Percentiles rank a stretch among this genome's conserved stretches.
Evolutionary conservation across 768 basidiomycete genomes (phyloP).

Genomic region (Tulasnella sp.): DNA sequence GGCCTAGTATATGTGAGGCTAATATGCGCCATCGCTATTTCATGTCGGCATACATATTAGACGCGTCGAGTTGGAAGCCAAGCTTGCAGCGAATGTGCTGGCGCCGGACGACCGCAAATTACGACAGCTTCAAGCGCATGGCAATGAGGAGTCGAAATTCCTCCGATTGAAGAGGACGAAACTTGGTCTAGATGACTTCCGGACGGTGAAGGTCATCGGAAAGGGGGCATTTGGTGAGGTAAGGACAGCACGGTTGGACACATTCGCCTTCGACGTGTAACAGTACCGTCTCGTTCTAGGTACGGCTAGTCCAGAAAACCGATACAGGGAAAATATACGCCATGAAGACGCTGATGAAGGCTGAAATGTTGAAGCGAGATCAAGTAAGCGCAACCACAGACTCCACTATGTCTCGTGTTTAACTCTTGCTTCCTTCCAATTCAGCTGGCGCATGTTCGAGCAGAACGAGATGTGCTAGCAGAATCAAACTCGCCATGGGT

Average conservation of each 20-base stretch:
- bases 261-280: too few species aligned
- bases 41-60: slow-evolving; percentile 30
- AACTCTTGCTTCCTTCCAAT: background rate
- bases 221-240: slow-evolving; percentile 99
- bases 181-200: slow-evolving; percentile 83
- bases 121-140: slow-evolving; percentile 69
- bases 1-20: background rate
- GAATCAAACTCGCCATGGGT: slow-evolving; percentile 95
- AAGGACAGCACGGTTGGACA: slow-evolving; percentile 21
- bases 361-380: slow-evolving; percentile 98
- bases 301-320: slow-evolving; percentile 88
- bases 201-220: slow-evolving; percentile 96
- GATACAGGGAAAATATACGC: slow-evolving; percentile 99
- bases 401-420: background rate
- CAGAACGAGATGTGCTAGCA: slow-evolving; percentile 92
- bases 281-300: slow-evolving; percentile 31
- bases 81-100: slow-evolving; percentile 54
- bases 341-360: slow-evolving; percentile 95
- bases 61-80: slow-evolving; percentile 78
- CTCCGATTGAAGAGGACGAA: slow-evolving; percentile 81
- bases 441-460: slow-evolving; percentile 93
- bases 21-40: background rate
- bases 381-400: slow-evolving; percentile 46
- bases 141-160: slow-evolving; percentile 80
- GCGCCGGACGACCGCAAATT: slow-evolving; percentile 78